Base-by-base conservation (phyloP, 345 rosid genomes). In the Ceriops tagal region DNA sequence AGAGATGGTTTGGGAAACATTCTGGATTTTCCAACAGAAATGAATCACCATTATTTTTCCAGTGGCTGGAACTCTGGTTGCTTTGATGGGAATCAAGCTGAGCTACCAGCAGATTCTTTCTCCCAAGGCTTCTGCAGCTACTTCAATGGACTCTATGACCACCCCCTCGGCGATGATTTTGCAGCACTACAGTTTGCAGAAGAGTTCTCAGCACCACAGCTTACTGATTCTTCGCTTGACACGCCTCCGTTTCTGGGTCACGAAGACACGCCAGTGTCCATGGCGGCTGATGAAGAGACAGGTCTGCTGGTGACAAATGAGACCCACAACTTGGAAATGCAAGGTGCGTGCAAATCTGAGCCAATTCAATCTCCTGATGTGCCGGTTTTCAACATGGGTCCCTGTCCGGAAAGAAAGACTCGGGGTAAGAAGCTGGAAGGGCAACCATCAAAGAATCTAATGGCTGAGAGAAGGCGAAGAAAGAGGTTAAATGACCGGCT, bases 401-500 rank as follows among this genome's bases (percentile, higher is more conserved):
- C 73, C 64, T 76, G 69, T 34, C 53, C 67, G 10, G 83, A 76
- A 46, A 71, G 76, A 52, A 83, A 76, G 74, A 67, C 49, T 61
- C 74, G 75, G 67, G 78, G 76, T 6, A 78, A 65, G 74, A 78
- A 70, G 46, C 46, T 67, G 58, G 75, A 70, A 51, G 82, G 84
- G 24, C 75, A 78, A 26, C 79, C 78, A 11, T 78, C 84, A 24
- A 78, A 81, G 73, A 81, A 81, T 61, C 69, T 81, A 13, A 81
- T 81, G 82, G 82, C 82, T 30, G 82, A 81, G 70, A 70, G 84
- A 58, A 72, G 84, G 79, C 53, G 81, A 62, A 78, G 82, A 60
- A 75, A 75, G 76, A 77, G 78, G 21, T 67, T 78, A 46, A 78
- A 81, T 39, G 82, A 78, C 28, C 66, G 80, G 32, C 80, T 78